Base-by-base conservation (phyloP, 2,329 filamentous ascomycete species). In the Colletotrichum truncatum region DNA sequence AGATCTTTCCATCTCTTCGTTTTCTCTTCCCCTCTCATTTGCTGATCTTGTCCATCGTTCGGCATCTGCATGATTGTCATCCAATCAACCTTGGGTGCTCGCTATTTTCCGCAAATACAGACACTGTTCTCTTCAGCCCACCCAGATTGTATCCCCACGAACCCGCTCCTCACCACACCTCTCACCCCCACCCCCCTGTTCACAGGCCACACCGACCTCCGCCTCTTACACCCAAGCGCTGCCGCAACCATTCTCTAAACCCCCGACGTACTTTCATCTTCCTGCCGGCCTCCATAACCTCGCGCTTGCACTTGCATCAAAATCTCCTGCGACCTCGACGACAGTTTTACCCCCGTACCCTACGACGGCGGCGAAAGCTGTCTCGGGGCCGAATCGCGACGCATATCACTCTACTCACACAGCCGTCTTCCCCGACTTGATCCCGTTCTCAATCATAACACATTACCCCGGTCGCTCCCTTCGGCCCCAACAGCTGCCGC, bases 331-430 rank as follows among this genome's bases (percentile, higher is more conserved):
- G 32, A 16, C 23, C 23, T 51, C 43, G 32, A 45, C 57, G 62
- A 49, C 57, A 55, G 57, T 39, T 32, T 46, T 32, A 6, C 25
- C 18, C 32, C 21, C 57, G 41, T 45, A 55, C 34, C 57, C 63
- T 30, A 66, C 32, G 62, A 64, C 62, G 63, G 58, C 63, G 63
- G 63, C 63, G 58, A 56, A 45, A 56, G 63, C 63, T 66, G 63
- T 66, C 58, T 38, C 43, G 63, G 51, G 63, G 63, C 63, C 63
- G 63, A 51, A 51, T 51, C 51, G 63, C 63, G 63, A 63, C 63
- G 51, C 49, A 46, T 23, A 62, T 39, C 52, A 21, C 14, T 21
- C 39, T 26, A 30, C 43, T 49, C n/a, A 21, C n/a, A n/a, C n/a
- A 48, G 34, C 14, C 45, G 18, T 14, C 28, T n/a, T 21, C 23